These are phyloP conservation scores for Chionographis japonica DNA, from an alignment of 106 monocot species.

Conservation along the genomic window DNA sequence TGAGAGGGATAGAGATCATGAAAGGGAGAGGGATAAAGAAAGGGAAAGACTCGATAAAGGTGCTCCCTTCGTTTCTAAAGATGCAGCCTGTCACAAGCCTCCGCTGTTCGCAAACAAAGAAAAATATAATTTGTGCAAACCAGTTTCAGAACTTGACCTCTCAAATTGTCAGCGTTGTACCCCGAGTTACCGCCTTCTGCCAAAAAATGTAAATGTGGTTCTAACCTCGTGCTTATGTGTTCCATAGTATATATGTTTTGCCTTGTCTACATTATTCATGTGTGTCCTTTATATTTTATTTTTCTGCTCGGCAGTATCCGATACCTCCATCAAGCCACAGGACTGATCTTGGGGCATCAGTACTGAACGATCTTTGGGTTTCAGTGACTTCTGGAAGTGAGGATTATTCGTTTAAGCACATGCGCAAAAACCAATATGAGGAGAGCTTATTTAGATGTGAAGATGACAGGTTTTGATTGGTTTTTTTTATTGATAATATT, in stretches of 20 bases:
- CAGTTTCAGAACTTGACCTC: constrained; percentile 91
- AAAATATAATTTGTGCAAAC: constrained; percentile 70
- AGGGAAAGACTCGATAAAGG: constrained; percentile 52
- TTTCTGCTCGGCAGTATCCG: constrained; percentile 54
- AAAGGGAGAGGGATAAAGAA: constrained; percentile 70
- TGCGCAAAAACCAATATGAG: constrained; percentile 97
- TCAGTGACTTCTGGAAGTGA: constrained; percentile 97
- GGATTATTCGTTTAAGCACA: constrained; percentile 98
- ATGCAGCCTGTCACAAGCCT: constrained; percentile 48
- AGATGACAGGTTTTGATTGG: constrained; percentile 74
- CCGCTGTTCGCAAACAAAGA: constrained; percentile 57
- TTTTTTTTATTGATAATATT: not conserved
- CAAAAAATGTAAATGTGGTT: constrained; percentile 63
- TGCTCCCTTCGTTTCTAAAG: constrained; percentile 36
- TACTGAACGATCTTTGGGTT: constrained; percentile 93
- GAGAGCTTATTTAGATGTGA: constrained; percentile 98
- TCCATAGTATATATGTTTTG: not conserved
- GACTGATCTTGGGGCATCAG: constrained; percentile 62
- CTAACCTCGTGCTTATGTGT: not conserved
- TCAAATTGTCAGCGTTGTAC: constrained; percentile 77
- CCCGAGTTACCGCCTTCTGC: constrained; percentile 91
- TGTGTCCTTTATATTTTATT: not conserved
- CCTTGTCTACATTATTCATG: not conserved
- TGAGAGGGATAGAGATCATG: constrained; percentile 62
- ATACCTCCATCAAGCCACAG: constrained; percentile 79